Conservation (phyloP, 2,329 filamentous ascomycete species). For the Raffaelea ambrosiae region DNA sequence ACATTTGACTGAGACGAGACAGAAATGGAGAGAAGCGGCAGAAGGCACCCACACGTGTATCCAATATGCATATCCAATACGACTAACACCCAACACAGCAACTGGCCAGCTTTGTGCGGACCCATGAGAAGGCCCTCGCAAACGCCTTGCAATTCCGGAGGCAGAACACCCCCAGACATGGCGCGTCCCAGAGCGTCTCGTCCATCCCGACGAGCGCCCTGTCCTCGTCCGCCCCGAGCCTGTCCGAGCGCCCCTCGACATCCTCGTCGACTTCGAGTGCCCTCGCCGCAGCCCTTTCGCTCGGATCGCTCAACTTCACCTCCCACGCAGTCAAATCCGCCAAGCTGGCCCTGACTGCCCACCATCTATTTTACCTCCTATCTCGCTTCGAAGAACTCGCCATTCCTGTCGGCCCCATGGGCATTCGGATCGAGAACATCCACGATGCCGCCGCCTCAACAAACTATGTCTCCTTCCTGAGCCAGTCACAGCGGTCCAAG, state of each 20-base stretch:
- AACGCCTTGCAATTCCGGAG: constrained; percentile 86
- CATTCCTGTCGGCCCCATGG: constrained; percentile 91
- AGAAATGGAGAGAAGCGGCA: too few species aligned
- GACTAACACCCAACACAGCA: constrained; percentile 64
- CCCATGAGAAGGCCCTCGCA: constrained; percentile 92
- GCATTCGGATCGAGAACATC: constrained; percentile 87
- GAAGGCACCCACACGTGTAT: too few species aligned
- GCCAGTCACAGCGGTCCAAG: constrained; percentile 71
- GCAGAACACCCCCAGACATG: constrained; percentile 61
- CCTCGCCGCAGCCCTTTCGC: constrained; percentile 76
- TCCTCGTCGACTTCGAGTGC: constrained; percentile 63
- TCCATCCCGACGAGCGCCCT: constrained; percentile 36
- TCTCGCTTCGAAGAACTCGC: constrained; percentile 90
- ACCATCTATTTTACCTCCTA: constrained; percentile 93
- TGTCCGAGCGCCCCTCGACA: constrained; percentile 54
- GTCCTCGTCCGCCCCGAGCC: constrained; percentile 42
- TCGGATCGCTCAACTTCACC: constrained; percentile 76
- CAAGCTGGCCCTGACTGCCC: constrained; percentile 85
- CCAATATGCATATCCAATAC: too few species aligned
- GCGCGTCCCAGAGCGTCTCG: constrained; percentile 56
- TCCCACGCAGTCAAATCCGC: constrained; percentile 81
- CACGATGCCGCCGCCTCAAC: constrained; percentile 78
- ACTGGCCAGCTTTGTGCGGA: constrained; percentile 90
- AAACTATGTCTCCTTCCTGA: constrained; percentile 93
- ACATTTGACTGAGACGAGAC: too few species aligned